Evolutionary conservation across 169 alveolate species (phyloP), one percentile per base, ranked within the genome.

Genomic region (Amoebophrya sp.): DNA sequence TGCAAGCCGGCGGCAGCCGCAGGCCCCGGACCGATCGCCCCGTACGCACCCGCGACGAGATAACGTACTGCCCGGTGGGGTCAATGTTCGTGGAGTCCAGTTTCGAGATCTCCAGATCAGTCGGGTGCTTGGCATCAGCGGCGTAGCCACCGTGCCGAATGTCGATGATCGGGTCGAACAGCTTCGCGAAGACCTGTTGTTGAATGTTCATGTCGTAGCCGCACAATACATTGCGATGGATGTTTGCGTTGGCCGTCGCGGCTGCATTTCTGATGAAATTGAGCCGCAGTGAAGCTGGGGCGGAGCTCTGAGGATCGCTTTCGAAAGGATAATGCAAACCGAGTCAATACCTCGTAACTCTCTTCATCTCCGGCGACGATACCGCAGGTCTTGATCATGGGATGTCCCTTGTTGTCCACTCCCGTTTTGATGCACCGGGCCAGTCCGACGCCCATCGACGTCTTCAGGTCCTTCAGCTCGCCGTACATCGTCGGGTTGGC

Each of bases 1-100:
- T 88, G 69, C 93, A 50, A 0, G 94, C 95, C 41, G 95, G 95
- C 29, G 94, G 93, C 16, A 92, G 90, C 29, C 94, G 95, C 48
- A 91, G 45, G 88, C 92, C 92, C 0, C 91, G 90, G 20, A 90
- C 92, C 42, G 70, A 34, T 18, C 92, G 48, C 40, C 92, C 89
- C 26, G 92, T 67, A 7, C 92, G 41, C 45, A 90, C 92, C 39
- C 92, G 90, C 26, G 90, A 38, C 4, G 91, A 70, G 0, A 90
- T 58, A 0, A 90, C 92, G 87, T 70, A 90, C 42, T 90, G 40
- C 20, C 43, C 50, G 23, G 90, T 41, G 0, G 90, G 90, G 26
- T 88, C 90, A 43, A 88, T 88, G 34, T 90, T 89, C 2, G 93
- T 34, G 50, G 43, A 58, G 43, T 90, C 91, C 89, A 93, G 48